Evolutionary conservation across 2,329 filamentous ascomycete species (phyloP).

Genomic region (Onygenales sp.): DNA sequence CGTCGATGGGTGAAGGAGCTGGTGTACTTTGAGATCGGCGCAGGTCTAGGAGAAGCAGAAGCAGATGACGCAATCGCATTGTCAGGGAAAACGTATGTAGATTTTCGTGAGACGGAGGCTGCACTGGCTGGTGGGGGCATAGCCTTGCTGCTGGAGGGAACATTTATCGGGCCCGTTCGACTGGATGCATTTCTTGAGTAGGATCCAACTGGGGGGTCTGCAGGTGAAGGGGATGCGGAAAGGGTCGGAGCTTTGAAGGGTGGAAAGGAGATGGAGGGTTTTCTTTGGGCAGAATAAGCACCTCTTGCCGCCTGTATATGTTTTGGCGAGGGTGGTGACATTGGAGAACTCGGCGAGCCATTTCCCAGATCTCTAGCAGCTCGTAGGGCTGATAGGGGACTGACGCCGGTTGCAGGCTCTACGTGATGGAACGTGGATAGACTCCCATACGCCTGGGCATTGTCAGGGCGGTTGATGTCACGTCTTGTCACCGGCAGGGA

Average conservation of each 20-base stretch:
- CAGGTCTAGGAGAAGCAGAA: constrained; percentile 68
- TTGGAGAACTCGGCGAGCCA: constrained; percentile 40
- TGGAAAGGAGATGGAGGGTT: constrained; percentile 81
- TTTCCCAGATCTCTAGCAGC: constrained; percentile 50
- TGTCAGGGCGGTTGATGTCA: constrained; percentile 44
- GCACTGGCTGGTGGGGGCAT: constrained; percentile 31
- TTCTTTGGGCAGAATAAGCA: constrained; percentile 45
- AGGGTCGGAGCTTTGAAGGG: constrained; percentile 94
- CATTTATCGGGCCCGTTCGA: constrained; percentile 26
- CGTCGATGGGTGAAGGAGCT: constrained; percentile 89
- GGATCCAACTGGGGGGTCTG: constrained; percentile 38
- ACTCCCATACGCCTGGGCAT: constrained; percentile 77
- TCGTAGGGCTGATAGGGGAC: constrained; percentile 73
- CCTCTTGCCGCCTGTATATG: constrained; percentile 38
- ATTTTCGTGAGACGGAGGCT: constrained; percentile 26
- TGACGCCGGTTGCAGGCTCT: constrained; percentile 66
- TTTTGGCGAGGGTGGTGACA: constrained; percentile 36
- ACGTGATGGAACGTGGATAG: constrained; percentile 77
- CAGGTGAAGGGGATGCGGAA: constrained; percentile 69
- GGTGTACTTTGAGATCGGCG: constrained; percentile 73
- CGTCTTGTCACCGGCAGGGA: constrained; percentile 61
- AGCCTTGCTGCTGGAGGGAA: constrained; percentile 29
- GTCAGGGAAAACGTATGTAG: constrained; percentile 49
- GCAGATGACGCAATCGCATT: constrained; percentile 55
- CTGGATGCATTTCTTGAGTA: constrained; percentile 43